A percentile compares a stretch with the other conserved stretches of the same genome.
phyloP scores from a whole-genome alignment of 257 asterid genomes.

The Ehretia macrophylla region DNA sequence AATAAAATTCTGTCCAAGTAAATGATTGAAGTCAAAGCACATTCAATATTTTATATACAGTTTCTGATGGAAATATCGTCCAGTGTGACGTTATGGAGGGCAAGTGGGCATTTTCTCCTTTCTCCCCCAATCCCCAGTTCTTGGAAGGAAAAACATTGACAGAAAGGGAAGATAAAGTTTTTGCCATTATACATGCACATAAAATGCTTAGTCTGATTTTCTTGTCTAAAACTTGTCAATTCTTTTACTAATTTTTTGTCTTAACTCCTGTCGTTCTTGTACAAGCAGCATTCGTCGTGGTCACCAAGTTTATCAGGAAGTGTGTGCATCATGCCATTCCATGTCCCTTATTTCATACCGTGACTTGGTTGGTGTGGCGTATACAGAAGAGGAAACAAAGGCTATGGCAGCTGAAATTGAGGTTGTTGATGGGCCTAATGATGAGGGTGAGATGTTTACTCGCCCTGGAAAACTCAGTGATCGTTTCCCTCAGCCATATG shows the following conservation, averaged over 20 bases:
- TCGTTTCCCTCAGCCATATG: constrained; percentile 83
- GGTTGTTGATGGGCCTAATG: constrained; percentile 90
- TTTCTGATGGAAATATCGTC: too few relatives aligned
- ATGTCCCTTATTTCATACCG: constrained; percentile 77
- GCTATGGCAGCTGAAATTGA: constrained; percentile 97
- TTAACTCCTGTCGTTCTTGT: constrained; percentile 7
- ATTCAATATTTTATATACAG: too few relatives aligned
- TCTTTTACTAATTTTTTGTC: not conserved
- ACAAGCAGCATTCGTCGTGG: constrained; percentile 33
- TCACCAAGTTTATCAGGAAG: constrained; percentile 63
- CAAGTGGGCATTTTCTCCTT: too few relatives aligned
- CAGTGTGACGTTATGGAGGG: too few relatives aligned
- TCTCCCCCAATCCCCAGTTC: too few relatives aligned
- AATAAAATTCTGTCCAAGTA: not conserved
- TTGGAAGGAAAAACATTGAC: too few relatives aligned
- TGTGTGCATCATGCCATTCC: constrained; percentile 84
- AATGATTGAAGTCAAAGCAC: not conserved
- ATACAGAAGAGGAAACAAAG: constrained; percentile 89
- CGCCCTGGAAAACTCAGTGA: constrained; percentile 93
- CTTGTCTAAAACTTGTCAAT: not conserved
- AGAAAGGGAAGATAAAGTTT: not conserved
- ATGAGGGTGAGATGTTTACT: constrained; percentile 89
- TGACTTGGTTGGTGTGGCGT: constrained; percentile 84
- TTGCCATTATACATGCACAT: not conserved
- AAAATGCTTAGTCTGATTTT: not conserved